Evolutionary conservation across 1,139 yeast genomes (phyloP).

Genomic region (Diutina pseudorugosa): DNA sequence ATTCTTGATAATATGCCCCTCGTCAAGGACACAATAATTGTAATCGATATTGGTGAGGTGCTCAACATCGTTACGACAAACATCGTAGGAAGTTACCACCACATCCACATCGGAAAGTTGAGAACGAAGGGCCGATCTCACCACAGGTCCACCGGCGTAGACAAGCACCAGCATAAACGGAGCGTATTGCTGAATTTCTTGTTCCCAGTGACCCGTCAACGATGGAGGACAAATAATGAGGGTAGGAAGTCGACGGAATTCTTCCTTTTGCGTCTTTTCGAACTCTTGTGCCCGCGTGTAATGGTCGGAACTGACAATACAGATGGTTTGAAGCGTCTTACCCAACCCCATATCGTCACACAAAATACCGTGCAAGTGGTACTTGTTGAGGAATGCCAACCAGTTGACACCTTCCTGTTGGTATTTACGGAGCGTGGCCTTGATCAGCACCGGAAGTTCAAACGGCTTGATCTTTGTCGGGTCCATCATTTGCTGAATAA

Average conservation of each 20-base stretch:
- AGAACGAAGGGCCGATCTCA: slow-evolving; percentile 45
- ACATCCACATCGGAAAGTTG: slow-evolving; percentile 56
- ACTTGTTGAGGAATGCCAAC: slow-evolving; percentile 90
- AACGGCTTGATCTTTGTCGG: slow-evolving; percentile 87
- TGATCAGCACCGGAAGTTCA: slow-evolving; percentile 79
- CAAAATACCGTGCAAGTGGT: slow-evolving; percentile 89
- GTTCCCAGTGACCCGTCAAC: slow-evolving; percentile 97
- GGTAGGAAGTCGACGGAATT: slow-evolving; percentile 68
- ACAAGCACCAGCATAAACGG: slow-evolving; percentile 76
- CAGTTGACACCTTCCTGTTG: slow-evolving; percentile 99
- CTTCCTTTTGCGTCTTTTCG: slow-evolving; percentile 47
- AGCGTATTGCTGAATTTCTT: slow-evolving; percentile 81
- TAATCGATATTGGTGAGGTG: slow-evolving; percentile 50
- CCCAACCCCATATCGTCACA: slow-evolving; percentile 99
- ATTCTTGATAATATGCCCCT: slow-evolving; percentile 95
- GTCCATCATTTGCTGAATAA: slow-evolving; percentile 96
- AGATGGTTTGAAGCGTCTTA: slow-evolving; percentile 91
- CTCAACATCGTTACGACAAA: slow-evolving; percentile 82
- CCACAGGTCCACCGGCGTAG: slow-evolving; percentile 88
- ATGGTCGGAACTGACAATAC: slow-evolving; percentile 94
- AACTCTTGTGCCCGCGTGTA: slow-evolving; percentile 68
- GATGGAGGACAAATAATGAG: slow-evolving; percentile 94
- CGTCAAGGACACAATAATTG: slow-evolving; percentile 93
- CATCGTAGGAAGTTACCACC: slow-evolving; percentile 92
- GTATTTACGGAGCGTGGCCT: slow-evolving; percentile 86